Evolutionary conservation across 192 early-diverging fungal species (phyloP).

Genomic region (Coemansia sp.): DNA sequence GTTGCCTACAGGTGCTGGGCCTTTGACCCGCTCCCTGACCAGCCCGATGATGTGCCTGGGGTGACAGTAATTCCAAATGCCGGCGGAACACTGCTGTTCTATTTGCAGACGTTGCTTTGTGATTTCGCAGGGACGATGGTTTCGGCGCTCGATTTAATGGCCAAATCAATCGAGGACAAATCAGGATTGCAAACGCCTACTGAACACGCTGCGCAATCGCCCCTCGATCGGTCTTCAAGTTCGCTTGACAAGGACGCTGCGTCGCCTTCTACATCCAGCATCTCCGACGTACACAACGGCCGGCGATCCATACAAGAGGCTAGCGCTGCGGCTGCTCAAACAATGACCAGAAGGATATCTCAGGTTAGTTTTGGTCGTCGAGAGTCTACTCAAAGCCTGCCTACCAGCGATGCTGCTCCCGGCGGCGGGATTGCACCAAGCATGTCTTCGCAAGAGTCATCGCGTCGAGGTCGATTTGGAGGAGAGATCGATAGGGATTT

Average conservation of each 20-base stretch:
- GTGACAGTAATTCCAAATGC: constrained; percentile 28
- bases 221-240: background rate
- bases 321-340: constrained; percentile 9
- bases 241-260: constrained; percentile 10
- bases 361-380: constrained; percentile 3
- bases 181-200: constrained; percentile 16
- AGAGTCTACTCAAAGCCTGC: constrained; percentile 19
- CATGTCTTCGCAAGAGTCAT: background rate
- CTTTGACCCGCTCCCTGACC: constrained; percentile 26
- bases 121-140: constrained; percentile 46
- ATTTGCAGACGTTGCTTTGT: constrained; percentile 26
- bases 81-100: constrained; percentile 22
- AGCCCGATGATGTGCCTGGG: constrained; percentile 29
- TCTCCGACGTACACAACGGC: constrained; percentile 6
- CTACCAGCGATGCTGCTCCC: constrained; percentile 8
- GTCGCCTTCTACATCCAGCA: background rate
- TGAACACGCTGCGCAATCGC: constrained; percentile 1
- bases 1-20: constrained; percentile 46
- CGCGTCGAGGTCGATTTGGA: constrained; percentile 26
- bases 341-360: constrained; percentile 6
- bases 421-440: background rate
- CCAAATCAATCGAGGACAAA: constrained; percentile 40
- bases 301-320: constrained; percentile 22
- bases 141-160: constrained; percentile 42
- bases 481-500: constrained; percentile 45